Evolutionary conservation across 176 grass and related monocot species (phyloP).

Genomic region (Canna indica): DNA sequence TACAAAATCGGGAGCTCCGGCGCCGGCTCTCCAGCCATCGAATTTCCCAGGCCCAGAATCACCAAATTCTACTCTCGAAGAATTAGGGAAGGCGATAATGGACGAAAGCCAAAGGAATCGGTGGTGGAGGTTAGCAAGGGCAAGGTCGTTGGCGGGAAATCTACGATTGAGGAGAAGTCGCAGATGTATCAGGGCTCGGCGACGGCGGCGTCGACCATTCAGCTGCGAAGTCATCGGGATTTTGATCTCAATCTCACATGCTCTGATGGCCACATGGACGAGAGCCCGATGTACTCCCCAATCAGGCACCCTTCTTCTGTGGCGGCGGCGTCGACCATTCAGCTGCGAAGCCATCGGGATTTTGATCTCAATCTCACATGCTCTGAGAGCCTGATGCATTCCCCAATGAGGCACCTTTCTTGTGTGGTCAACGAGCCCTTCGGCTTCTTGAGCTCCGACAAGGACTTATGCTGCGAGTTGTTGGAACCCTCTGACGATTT

Average conservation of each 20-base stretch:
- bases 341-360: slow-evolving; percentile 28
- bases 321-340: too few relatives aligned
- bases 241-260: slow-evolving; percentile 44
- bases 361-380: too few relatives aligned
- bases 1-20: too few relatives aligned
- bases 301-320: too few relatives aligned
- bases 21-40: too few relatives aligned
- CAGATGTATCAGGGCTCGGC: slow-evolving; percentile 16
- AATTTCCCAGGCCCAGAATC: too few relatives aligned
- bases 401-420: too few relatives aligned
- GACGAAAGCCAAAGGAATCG: slow-evolving; percentile 9
- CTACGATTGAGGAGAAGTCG: not conserved
- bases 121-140: too few relatives aligned
- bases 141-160: not conserved
- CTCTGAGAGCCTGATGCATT: too few relatives aligned
- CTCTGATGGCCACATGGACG: too few relatives aligned
- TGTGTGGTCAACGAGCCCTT: slow-evolving; percentile 43
- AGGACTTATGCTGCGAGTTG: not conserved
- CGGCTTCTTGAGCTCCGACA: slow-evolving; percentile 3
- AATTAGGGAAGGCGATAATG: not conserved
- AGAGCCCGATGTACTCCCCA: too few relatives aligned
- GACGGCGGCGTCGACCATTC: not conserved
- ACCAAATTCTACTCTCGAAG: too few relatives aligned
- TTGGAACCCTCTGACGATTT: slow-evolving; percentile 10
- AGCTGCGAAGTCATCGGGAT: not conserved